These are phyloP conservation scores for Ophioceras dolichostomum DNA, from an alignment of 2,329 filamentous ascomycete species.

Conservation along the genomic window DNA sequence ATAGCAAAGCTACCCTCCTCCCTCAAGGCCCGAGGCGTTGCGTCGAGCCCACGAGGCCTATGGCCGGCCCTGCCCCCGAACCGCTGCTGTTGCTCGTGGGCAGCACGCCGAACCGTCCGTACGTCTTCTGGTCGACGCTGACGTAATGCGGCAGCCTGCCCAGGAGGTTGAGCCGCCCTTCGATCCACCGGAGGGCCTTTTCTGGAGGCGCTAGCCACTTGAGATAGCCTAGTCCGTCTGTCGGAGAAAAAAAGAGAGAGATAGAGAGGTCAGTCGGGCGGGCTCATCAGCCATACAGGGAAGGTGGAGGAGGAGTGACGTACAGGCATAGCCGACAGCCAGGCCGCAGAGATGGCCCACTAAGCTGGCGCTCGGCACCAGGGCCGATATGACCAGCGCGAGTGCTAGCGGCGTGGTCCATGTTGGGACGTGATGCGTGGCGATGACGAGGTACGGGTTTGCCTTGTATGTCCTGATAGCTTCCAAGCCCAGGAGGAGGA, in stretches of 20 bases:
- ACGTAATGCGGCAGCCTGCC: slow-evolving; percentile 83
- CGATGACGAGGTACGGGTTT: slow-evolving; percentile 64
- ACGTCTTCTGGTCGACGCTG: slow-evolving; percentile 91
- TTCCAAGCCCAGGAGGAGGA: slow-evolving; percentile 74
- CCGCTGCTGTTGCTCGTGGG: slow-evolving; percentile 38
- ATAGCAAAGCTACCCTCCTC: no score
- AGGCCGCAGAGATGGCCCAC: slow-evolving; percentile 79
- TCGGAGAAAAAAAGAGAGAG: no score
- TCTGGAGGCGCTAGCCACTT: slow-evolving; percentile 85
- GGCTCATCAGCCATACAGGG: not conserved
- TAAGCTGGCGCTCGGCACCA: slow-evolving; percentile 73
- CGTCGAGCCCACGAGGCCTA: slow-evolving; percentile 50
- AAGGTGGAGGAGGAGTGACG: slow-evolving; percentile 17
- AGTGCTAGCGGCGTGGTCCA: slow-evolving; percentile 81
- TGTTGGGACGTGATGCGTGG: slow-evolving; percentile 62
- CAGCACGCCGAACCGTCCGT: slow-evolving; percentile 81
- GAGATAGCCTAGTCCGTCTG: slow-evolving; percentile 77
- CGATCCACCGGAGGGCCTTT: slow-evolving; percentile 75
- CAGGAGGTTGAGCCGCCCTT: slow-evolving; percentile 76
- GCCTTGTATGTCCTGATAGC: slow-evolving; percentile 73
- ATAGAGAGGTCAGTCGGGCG: slow-evolving; percentile 9
- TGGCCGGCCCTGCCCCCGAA: slow-evolving; percentile 28
- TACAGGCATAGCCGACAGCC: slow-evolving; percentile 76
- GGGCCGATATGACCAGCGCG: slow-evolving; percentile 59
- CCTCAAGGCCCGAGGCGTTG: slow-evolving; percentile 58